Evolutionary conservation across 768 basidiomycete species (phyloP).

Genomic region (Xanthoconium stramineum): DNA sequence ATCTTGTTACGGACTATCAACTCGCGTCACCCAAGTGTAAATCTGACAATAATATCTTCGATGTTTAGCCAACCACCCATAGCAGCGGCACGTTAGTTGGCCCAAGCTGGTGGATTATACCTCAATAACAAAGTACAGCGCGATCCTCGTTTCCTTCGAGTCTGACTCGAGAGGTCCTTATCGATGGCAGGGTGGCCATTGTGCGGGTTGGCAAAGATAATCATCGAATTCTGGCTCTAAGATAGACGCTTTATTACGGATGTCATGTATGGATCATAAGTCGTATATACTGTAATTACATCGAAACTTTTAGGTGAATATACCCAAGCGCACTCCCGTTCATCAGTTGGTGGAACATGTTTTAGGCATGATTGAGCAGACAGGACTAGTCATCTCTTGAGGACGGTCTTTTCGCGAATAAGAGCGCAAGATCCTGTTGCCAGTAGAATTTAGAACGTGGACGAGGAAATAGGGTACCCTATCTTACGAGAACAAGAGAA

Average conservation of each 20-base stretch:
- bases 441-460: conserved; percentile 1
- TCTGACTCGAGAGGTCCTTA: conserved; percentile 44
- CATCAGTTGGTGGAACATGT: not conserved
- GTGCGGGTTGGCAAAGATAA: conserved; percentile 76
- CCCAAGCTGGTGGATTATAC: conserved; percentile 66
- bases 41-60: conserved; percentile 20
- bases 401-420: conserved; percentile 5
- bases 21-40: conserved; percentile 64
- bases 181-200: conserved; percentile 62
- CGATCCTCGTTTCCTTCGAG: conserved; percentile 46
- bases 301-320: not conserved
- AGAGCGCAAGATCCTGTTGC: conserved; percentile 24
- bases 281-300: no score
- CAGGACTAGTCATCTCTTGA: not conserved
- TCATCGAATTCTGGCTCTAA: conserved; percentile 50
- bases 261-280: not conserved
- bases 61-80: conserved; percentile 7
- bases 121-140: conserved; percentile 60
- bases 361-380: not conserved
- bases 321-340: not conserved
- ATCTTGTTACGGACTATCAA: conserved; percentile 56
- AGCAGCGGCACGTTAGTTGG: conserved; percentile 67
- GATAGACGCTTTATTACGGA: conserved; percentile 10
- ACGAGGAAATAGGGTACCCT: not conserved
- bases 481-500: conserved; percentile 25